phyloP scores from a whole-genome alignment of 1,284 basidiomycete genomes.

The Moesziomyces sp. region DNA sequence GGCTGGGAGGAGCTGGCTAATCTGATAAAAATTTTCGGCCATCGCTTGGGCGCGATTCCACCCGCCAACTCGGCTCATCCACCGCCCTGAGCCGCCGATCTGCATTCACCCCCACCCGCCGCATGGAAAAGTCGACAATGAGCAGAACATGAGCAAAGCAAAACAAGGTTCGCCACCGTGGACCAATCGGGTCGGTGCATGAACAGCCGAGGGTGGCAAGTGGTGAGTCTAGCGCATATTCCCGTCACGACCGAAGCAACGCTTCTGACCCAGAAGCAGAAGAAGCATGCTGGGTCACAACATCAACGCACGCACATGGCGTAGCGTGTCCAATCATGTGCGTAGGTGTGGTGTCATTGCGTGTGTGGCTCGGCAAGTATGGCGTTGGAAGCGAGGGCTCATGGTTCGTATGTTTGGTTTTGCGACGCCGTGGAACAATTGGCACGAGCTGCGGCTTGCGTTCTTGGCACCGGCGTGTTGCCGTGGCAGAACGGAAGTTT shows the following conservation, averaged over 20 bases:
- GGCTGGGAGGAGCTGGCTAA: slow-evolving; percentile 3
- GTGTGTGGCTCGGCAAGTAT: background rate
- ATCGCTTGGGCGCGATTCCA: too few relatives aligned
- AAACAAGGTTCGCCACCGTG: background rate
- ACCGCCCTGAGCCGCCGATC: too few relatives aligned
- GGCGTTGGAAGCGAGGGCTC: slow-evolving; percentile 5
- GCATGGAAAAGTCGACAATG: too few relatives aligned
- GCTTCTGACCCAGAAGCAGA: background rate
- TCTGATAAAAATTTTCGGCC: slow-evolving; percentile 5
- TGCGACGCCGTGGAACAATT: too few relatives aligned
- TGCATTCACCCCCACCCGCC: too few relatives aligned
- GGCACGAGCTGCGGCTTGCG: too few relatives aligned
- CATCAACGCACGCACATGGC: background rate
- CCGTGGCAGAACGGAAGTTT: background rate
- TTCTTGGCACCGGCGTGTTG: background rate
- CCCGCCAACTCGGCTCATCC: too few relatives aligned
- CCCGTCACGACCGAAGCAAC: slow-evolving; percentile 9
- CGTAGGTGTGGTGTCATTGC: background rate
- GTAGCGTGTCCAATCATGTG: background rate
- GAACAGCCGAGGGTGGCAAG: background rate
- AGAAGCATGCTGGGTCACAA: background rate
- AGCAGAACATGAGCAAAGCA: background rate
- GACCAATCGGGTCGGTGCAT: slow-evolving; percentile 3
- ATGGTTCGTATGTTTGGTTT: background rate
- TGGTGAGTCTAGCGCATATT: background rate